Evolutionary conservation across 208 protist genomes (phyloP).

Genomic region (Borovskyia barvae): DNA sequence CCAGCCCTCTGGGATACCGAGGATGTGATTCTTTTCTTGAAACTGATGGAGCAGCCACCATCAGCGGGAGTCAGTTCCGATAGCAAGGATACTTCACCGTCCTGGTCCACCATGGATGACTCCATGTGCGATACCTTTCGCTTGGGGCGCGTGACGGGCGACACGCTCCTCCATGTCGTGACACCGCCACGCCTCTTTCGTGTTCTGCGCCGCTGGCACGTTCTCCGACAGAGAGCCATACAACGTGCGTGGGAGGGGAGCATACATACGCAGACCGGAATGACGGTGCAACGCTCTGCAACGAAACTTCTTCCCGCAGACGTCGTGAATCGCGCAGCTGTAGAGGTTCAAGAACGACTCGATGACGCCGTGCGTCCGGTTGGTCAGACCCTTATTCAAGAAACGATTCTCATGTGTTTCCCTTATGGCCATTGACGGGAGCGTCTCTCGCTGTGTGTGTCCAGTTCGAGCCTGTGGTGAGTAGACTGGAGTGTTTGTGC

Average conservation of each 20-base stretch:
- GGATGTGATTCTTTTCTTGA: conserved; percentile 53
- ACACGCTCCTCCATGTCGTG: conserved; percentile 69
- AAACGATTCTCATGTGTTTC: conserved; percentile 84
- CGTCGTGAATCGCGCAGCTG: conserved; percentile 7
- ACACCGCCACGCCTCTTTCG: conserved; percentile 66
- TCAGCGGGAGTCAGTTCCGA: neutral
- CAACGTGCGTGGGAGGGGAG: conserved; percentile 14
- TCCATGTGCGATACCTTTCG: conserved; percentile 68
- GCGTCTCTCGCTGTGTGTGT: too few relatives aligned
- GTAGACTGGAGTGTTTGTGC: too few relatives aligned
- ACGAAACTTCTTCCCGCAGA: neutral
- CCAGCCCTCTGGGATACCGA: conserved; percentile 71
- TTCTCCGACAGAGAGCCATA: conserved; percentile 49
- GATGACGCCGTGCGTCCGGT: conserved; percentile 45
- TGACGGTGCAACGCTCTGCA: neutral
- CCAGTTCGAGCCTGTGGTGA: too few relatives aligned
- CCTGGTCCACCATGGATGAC: conserved; percentile 71
- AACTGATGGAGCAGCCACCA: conserved; percentile 34
- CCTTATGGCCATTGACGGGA: conserved; percentile 46
- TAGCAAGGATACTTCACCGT: neutral
- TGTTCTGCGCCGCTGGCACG: conserved; percentile 79
- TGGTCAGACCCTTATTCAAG: conserved; percentile 51
- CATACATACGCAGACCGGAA: neutral
- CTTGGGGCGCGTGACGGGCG: conserved; percentile 54
- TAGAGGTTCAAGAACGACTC: conserved; percentile 20